A percentile compares a stretch with the other conserved stretches of the same genome.
Conservation (phyloP, 441 rosid species). For the Erysimum cheiri region DNA sequence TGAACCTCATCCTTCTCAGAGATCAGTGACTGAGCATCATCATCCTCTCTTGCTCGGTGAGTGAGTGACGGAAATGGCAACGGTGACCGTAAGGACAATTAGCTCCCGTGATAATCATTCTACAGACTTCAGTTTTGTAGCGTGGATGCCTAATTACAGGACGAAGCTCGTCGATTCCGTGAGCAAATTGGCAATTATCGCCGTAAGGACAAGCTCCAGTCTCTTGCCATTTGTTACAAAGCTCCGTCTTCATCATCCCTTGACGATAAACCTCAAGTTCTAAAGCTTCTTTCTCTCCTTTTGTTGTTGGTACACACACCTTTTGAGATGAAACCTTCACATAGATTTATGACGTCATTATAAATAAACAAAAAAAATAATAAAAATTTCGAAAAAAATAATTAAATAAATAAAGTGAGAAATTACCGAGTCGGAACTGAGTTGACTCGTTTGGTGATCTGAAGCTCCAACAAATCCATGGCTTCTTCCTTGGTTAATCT, state of each 20-base stretch:
- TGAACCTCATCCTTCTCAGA: conserved; percentile 10
- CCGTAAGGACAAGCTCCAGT: conserved; percentile 78
- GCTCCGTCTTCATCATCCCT: conserved; percentile 84
- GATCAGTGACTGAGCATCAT: conserved; percentile 54
- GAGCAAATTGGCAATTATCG: conserved; percentile 79
- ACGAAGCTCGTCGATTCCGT: conserved; percentile 76
- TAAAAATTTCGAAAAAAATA: neutral
- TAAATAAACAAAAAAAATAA: neutral
- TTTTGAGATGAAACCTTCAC: conserved; percentile 51
- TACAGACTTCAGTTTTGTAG: conserved; percentile 78
- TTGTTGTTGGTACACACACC: conserved; percentile 48
- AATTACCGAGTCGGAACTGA: conserved; percentile 45
- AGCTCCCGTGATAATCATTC: conserved; percentile 69
- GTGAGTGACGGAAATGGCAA: conserved; percentile 90
- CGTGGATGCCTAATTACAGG: conserved; percentile 81
- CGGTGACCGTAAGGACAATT: conserved; percentile 83
- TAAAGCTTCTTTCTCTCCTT: conserved; percentile 56
- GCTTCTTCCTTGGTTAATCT: conserved; percentile 45
- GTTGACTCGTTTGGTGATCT: conserved; percentile 45
- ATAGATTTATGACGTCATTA: conserved; percentile 7
- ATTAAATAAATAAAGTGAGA: neutral
- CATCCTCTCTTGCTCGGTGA: conserved; percentile 66
- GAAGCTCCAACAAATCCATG: conserved; percentile 43
- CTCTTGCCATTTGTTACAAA: conserved; percentile 93
- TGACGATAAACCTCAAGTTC: conserved; percentile 68